Evolutionary conservation across 2,329 filamentous ascomycete genomes (phyloP), one percentile per base, ranked within the genome.

Genomic region (Taxawa tesnikishii): DNA sequence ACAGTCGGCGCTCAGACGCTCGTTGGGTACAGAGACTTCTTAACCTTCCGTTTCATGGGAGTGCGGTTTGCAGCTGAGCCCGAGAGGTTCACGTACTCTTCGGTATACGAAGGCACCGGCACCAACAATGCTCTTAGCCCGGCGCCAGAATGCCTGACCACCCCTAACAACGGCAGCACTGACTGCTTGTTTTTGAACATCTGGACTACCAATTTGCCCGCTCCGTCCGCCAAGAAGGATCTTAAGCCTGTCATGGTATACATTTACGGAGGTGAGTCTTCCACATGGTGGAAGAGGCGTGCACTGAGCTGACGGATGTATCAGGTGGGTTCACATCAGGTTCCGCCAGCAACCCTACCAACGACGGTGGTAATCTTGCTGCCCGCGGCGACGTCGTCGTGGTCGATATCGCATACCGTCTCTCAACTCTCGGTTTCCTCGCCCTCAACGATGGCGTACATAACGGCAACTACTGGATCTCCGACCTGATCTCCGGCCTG

Each of bases 391-490:
- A 66, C 37, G 56, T 62, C 6, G 60, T 65, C 0, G 49, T 56
- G 3, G 55, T 65, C 1, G 52, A 56, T 3, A 50, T 62, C 28
- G 63, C 63, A 38, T 65, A 65, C 42, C 46, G 53, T n/a, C 43
- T 56, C 3, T 45, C 43, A 11, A 51, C 51, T 4, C 43, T 58
- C 9, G 54, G 54, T 3, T 51, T 55, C 35, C 43, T 58, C 5
- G 47, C 52, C 16, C 28, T 56, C 6, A 39, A 47, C n/a, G 49
- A 67, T 38, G 58, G 61, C 11, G 46, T 54, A 3, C 57, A 60
- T 3, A 62, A 61, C 12, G 65, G 65, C 16, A 70, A 70, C 34
- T 66, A 59, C 31, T 64, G 63, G 4, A 48, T 71, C 2, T 56
- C 55, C 4, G 66, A 70, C 42, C 62, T 67, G 41, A 60, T 65